phyloP scores from a whole-genome alignment of 2,329 filamentous ascomycete genomes.

The Didymella arachidicola region DNA sequence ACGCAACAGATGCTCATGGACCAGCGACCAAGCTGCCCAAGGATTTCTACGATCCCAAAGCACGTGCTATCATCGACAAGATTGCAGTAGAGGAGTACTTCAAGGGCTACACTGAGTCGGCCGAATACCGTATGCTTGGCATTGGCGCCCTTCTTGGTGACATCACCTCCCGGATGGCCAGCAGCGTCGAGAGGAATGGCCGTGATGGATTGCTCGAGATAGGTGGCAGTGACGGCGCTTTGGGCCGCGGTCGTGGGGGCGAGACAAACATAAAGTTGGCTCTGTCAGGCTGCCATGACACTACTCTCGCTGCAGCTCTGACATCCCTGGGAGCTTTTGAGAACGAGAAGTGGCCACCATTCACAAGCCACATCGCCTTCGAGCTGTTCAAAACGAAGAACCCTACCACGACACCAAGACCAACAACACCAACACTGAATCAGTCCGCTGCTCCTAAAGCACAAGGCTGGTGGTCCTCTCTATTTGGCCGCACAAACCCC shows the following conservation, averaged over 20 bases:
- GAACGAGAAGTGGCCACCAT: slow-evolving; percentile 82
- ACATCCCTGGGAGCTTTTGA: slow-evolving; percentile 81
- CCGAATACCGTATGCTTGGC: slow-evolving; percentile 87
- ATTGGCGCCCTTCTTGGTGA: slow-evolving; percentile 88
- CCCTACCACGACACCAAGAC: slow-evolving; percentile 3
- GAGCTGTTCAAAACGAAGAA: slow-evolving; percentile 77
- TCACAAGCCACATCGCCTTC: slow-evolving; percentile 88
- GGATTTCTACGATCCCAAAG: slow-evolving; percentile 85
- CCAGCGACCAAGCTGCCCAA: slow-evolving; percentile 78
- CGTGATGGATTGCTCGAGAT: slow-evolving; percentile 52
- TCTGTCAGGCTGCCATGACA: slow-evolving; percentile 90
- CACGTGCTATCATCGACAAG: slow-evolving; percentile 71
- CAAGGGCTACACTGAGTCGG: slow-evolving; percentile 80
- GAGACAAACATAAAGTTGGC: slow-evolving; percentile 72
- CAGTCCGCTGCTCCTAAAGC: slow-evolving; percentile 22
- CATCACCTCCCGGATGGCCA: slow-evolving; percentile 65
- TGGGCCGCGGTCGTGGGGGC: slow-evolving; percentile 55
- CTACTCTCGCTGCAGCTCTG: slow-evolving; percentile 82
- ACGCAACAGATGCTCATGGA: slow-evolving; percentile 85
- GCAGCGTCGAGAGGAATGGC: slow-evolving; percentile 46
- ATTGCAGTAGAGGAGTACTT: slow-evolving; percentile 94
- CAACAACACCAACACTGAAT: slow-evolving; percentile 9
- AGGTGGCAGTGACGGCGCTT: slow-evolving; percentile 42
- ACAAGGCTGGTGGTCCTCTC: slow-evolving; percentile 48
- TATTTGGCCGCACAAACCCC: slow-evolving; percentile 43